Base-by-base conservation (phyloP, 2,329 filamentous ascomycete species). In the Blastomyces silverae region DNA sequence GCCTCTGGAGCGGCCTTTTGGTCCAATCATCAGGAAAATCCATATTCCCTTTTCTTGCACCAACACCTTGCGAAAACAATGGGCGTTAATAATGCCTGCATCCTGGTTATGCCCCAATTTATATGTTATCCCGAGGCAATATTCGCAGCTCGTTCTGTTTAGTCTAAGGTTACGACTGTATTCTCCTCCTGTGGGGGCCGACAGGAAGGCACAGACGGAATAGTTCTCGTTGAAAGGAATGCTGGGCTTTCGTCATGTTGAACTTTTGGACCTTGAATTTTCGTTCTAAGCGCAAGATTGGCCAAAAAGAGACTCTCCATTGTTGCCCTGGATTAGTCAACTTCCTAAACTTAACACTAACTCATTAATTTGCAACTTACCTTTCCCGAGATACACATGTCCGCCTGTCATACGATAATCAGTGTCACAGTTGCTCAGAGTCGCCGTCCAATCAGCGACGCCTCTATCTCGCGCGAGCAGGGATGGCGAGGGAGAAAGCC, bases 301-400 rank as follows among this genome's bases (percentile, higher is more conserved):
- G 15, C 53, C 53, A 34, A 58, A 58, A 7, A 25, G 34, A 25
- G 55, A 25, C 31, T 17, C 2, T 20, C 13, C 10, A 13, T 20
- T n/a, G 8, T 58, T 42, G 34, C 34, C 55, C 55, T 22, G 55
- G 15, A 58, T 42, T 42, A 22, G n/a, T n/a, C n/a, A n/a, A n/a
- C n/a, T n/a, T n/a, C n/a, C n/a, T n/a, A n/a, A n/a, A n/a, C n/a
- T n/a, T n/a, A n/a, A n/a, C n/a, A n/a, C n/a, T n/a, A n/a, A n/a
- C n/a, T n/a, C n/a, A n/a, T n/a, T n/a, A n/a, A n/a, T n/a, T n/a
- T n/a, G n/a, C n/a, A n/a, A n/a, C n/a, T n/a, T n/a, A n/a, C n/a
- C n/a, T n/a, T n/a, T n/a, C 52, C 15, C 25, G 52, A 25, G 28
- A 37, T 25, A 58, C 55, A 57, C 55, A 39, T 25, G 55, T 58